phyloP scores from a whole-genome alignment of 441 rosid species.

The Viola pubescens region DNA sequence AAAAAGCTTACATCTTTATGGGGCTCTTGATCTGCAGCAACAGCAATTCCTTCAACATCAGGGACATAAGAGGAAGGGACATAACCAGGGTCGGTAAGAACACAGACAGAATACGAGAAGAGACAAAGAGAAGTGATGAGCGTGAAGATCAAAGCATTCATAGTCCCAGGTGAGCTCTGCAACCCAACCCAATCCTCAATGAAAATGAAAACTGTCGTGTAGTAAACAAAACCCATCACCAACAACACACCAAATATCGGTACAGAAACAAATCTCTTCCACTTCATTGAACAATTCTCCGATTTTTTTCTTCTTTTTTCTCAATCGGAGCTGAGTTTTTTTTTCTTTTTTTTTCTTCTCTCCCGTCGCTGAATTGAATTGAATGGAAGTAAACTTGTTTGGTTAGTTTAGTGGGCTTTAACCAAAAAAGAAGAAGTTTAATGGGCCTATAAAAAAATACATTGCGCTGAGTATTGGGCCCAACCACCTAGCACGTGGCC shows the following conservation, averaged over 20 bases:
- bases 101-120: slow-evolving; percentile 44
- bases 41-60: slow-evolving; percentile 48
- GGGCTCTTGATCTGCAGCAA: slow-evolving; percentile 34
- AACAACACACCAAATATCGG: slow-evolving; percentile 46
- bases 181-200: slow-evolving; percentile 59
- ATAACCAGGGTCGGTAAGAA: slow-evolving; percentile 61
- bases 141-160: slow-evolving; percentile 47
- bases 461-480: no score
- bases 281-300: slow-evolving; percentile 35
- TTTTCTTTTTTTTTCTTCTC: background rate
- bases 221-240: slow-evolving; percentile 55
- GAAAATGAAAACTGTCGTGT: slow-evolving; percentile 51
- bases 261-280: slow-evolving; percentile 45
- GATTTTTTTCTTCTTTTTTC: slow-evolving; percentile 5
- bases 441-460: background rate
- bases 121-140: slow-evolving; percentile 41
- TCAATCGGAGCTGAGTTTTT: slow-evolving; percentile 6
- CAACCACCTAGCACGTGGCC: no score
- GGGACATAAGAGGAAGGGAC: slow-evolving; percentile 58
- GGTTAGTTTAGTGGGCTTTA: background rate
- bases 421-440: background rate
- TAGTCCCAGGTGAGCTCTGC: slow-evolving; percentile 51
- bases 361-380: background rate
- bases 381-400: background rate
- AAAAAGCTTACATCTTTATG: slow-evolving; percentile 36